Percentiles rank a stretch among this genome's conserved stretches.
These are phyloP conservation scores for Malus fusca DNA, from an alignment of 306 rosid species.

Conservation along the genomic window DNA sequence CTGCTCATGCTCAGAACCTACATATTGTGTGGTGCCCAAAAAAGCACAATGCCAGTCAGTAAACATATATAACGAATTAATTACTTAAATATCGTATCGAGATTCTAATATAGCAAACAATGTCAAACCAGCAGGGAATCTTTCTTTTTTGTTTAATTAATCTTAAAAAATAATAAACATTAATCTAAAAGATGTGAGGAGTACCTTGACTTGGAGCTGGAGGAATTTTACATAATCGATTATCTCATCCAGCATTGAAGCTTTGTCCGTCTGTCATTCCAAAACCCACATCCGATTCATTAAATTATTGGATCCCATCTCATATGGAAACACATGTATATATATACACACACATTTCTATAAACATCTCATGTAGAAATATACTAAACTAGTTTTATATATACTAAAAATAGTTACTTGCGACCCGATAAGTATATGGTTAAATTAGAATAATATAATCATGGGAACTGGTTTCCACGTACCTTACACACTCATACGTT, in stretches of 20 bases:
- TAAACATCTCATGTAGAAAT: not conserved
- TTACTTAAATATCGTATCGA: not conserved
- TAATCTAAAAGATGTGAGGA: not conserved
- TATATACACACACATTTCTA: too few species aligned
- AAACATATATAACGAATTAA: not conserved
- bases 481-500: too few species aligned
- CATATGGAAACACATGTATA: not conserved
- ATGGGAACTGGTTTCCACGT: too few species aligned
- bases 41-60: not conserved
- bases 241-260: conserved; percentile 99
- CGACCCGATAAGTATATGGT: not conserved
- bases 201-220: conserved; percentile 96
- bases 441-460: not conserved
- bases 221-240: conserved; percentile 94
- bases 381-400: too few species aligned
- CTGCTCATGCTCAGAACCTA: conserved; percentile 99
- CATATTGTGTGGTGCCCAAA: not conserved
- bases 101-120: conserved; percentile 3
- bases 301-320: not conserved
- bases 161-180: not conserved
- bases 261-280: conserved; percentile 91
- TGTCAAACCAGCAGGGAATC: conserved; percentile 24
- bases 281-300: conserved; percentile 5
- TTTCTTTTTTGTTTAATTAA: conserved; percentile 1
- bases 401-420: not conserved